A percentile compares a stretch with the other conserved stretches of the same genome.
Conservation (phyloP, 805 yeast species). For the Pichia membranifaciens region DNA sequence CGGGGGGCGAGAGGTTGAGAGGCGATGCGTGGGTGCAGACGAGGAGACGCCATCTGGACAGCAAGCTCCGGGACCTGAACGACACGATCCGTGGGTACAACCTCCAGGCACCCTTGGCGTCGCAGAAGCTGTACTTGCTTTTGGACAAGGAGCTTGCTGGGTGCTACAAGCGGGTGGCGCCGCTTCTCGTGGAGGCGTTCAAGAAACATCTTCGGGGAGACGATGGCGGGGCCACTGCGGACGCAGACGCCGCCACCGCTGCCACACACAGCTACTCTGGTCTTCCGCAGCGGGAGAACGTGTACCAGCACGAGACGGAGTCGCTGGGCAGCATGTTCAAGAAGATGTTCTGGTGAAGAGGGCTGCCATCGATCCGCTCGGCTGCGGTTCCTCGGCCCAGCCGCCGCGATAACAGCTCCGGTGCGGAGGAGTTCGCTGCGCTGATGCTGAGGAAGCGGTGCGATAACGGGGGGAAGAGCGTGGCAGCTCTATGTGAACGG, state of each 20-base stretch:
- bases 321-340: slow-evolving; percentile 26
- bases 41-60: slow-evolving; percentile 28
- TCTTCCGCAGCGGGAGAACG: slow-evolving; percentile 17
- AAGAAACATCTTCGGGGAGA: slow-evolving; percentile 16
- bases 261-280: slow-evolving; percentile 14
- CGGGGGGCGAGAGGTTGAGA: slow-evolving; percentile 4
- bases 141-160: slow-evolving; percentile 38
- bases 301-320: slow-evolving; percentile 28
- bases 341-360: slow-evolving; percentile 16
- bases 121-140: slow-evolving; percentile 49
- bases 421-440: too few species aligned
- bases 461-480: too few species aligned
- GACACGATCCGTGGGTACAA: slow-evolving; percentile 52
- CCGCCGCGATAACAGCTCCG: too few species aligned
- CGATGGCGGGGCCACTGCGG: background rate
- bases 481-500: too few species aligned
- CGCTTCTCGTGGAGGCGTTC: slow-evolving; percentile 19
- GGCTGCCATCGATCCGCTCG: too few species aligned
- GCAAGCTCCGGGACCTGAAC: slow-evolving; percentile 38
- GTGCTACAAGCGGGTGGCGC: slow-evolving; percentile 33
- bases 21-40: slow-evolving; percentile 35
- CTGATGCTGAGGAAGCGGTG: too few species aligned
- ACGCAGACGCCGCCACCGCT: background rate
- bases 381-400: too few species aligned
- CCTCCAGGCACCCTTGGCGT: slow-evolving; percentile 55